Percentiles rank a stretch among this genome's conserved stretches.
phyloP scores from a whole-genome alignment of 345 rosid species.

The Gossypium anomalum region DNA sequence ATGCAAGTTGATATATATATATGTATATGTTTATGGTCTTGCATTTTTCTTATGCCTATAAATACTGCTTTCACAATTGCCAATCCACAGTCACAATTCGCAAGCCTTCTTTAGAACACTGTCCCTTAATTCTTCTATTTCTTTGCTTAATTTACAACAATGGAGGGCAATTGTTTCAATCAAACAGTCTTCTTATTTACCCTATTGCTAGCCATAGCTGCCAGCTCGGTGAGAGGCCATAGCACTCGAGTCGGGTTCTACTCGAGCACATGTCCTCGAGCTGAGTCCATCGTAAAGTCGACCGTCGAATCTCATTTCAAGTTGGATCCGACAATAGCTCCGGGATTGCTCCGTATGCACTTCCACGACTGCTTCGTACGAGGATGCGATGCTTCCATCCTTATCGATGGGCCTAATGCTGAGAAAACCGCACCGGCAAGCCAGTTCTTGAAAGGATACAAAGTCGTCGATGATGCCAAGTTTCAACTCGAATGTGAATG shows the following conservation, averaged over 20 bases:
- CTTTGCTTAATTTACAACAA: background rate
- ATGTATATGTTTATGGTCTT: too few relatives aligned
- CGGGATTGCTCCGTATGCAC: constrained; percentile 49
- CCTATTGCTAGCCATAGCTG: constrained; percentile 16
- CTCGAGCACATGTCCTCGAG: constrained; percentile 34
- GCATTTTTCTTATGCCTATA: too few relatives aligned
- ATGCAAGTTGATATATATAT: too few relatives aligned
- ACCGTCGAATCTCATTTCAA: constrained; percentile 29
- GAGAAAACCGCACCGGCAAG: constrained; percentile 46
- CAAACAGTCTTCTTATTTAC: background rate
- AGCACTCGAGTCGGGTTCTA: constrained; percentile 37
- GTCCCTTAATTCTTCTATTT: background rate
- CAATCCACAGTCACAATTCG: too few relatives aligned
- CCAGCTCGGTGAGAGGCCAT: constrained; percentile 18
- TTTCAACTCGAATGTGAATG: constrained; percentile 41
- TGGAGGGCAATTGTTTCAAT: background rate
- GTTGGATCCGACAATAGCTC: constrained; percentile 34
- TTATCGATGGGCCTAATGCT: constrained; percentile 39
- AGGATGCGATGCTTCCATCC: constrained; percentile 51
- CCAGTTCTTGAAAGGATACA: constrained; percentile 36
- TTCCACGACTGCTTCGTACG: constrained; percentile 55
- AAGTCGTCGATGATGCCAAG: constrained; percentile 48
- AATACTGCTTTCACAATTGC: too few relatives aligned
- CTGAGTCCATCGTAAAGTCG: constrained; percentile 38
- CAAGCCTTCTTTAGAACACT: background rate